A percentile compares a stretch with the other conserved stretches of the same genome.
phyloP scores from a whole-genome alignment of 257 asterid species.

The Solanum piurae region DNA sequence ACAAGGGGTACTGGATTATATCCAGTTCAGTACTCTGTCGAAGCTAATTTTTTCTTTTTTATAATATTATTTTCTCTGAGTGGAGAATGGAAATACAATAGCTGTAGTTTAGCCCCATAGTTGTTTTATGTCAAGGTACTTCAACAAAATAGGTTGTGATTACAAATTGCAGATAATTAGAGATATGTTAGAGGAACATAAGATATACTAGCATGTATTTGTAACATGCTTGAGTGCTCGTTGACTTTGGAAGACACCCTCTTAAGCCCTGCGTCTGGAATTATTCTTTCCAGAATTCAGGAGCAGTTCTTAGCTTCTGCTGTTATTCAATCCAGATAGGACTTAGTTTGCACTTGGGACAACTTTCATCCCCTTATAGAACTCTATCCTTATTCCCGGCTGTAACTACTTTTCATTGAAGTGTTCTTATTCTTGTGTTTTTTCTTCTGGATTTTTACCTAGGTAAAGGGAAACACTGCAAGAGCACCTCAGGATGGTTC shows the following conservation, averaged over 20 bases:
- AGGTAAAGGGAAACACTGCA: slow-evolving; percentile 51
- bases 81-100: neutral
- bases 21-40: neutral
- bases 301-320: neutral
- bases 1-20: neutral
- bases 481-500: slow-evolving; percentile 26
- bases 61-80: neutral
- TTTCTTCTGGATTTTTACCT: slow-evolving; percentile 1
- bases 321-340: neutral
- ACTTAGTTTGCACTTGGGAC: neutral
- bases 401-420: neutral
- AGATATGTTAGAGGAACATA: neutral
- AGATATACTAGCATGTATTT: neutral
- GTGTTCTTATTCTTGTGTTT: neutral
- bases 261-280: neutral
- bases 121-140: neutral
- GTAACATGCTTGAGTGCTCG: neutral
- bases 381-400: neutral
- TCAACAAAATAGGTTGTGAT: neutral
- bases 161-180: neutral
- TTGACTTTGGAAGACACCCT: neutral
- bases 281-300: neutral
- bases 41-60: neutral
- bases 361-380: neutral
- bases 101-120: neutral